Evolutionary conservation across 2,329 filamentous ascomycete species (phyloP), one percentile per base, ranked within the genome.

Genomic region (Arthrobotrys sphaeroides): DNA sequence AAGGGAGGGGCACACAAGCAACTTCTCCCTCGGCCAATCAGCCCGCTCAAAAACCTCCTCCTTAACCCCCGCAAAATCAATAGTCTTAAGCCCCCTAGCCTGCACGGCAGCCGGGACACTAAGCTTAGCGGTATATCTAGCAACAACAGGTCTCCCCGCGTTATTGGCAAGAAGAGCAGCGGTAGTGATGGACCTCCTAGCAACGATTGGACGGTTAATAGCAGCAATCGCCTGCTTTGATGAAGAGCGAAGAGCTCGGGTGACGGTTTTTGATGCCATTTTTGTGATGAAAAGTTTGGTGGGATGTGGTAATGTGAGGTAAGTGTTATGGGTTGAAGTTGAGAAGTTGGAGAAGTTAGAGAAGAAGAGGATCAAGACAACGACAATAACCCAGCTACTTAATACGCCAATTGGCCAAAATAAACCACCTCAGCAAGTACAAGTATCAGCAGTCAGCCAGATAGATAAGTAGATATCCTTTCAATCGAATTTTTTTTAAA

Each of bases 1-100:
- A 16, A 36, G 9, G 12, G 12, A n/a, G 26, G 47, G 13, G 82
- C 90, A 87, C 86, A 95, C 92, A 84, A 95, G 87, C 83, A 99
- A 93, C 91, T 97, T 98, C 88, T 97, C 94, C 84, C 91, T 90
- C 80, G 95, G 95, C 95, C 95, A 99, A 87, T 99, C 95, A 83
- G 89, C 92, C 86, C 95, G 94, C 90, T 99, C 95, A 84, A 92
- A 97, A 83, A 99, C 95, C 80, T 90, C 89, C 89, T 99, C 95
- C 87, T 96, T 94, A 83, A 88, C 88, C 82, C 93, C 95, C 80
- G 95, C 95, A 84, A 99, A 99, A 89, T 98, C 94, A 85, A 99
- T 94, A 81, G 94, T 97, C 92, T 99, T 98, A 83, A 97, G 86
- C 84, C 95, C 95, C 83, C 95, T 91, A 79, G 88, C 86, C 82